Conservation (phyloP, 2,329 filamentous ascomycete species). For the Xylaria polymorpha region DNA sequence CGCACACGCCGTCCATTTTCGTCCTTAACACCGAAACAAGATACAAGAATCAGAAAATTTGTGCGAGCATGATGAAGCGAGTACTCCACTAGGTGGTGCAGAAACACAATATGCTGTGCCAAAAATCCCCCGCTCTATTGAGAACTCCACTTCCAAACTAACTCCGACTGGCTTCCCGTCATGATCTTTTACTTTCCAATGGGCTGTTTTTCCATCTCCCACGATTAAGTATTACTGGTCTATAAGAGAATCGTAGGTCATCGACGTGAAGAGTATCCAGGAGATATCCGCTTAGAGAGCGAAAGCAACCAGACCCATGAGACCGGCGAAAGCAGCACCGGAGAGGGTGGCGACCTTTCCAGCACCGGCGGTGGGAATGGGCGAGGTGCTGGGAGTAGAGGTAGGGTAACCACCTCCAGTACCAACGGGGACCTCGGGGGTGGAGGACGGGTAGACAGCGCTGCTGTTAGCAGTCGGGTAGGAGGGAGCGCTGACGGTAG, state of each 20-base stretch:
- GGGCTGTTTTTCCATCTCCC: slow-evolving; percentile 49
- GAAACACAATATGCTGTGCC: slow-evolving; percentile 47
- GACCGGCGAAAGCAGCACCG: slow-evolving; percentile 69
- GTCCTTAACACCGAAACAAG: slow-evolving; percentile 54
- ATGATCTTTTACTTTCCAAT: slow-evolving; percentile 51
- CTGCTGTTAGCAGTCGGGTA: slow-evolving; percentile 40
- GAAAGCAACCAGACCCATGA: slow-evolving; percentile 69
- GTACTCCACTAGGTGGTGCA: slow-evolving; percentile 55
- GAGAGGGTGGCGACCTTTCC: slow-evolving; percentile 67
- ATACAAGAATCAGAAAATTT: slow-evolving; percentile 57
- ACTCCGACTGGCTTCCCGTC: slow-evolving; percentile 54
- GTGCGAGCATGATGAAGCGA: slow-evolving; percentile 47
- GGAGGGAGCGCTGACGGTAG: slow-evolving; percentile 34
- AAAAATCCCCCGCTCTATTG: slow-evolving; percentile 48
- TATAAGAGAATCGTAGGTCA: slow-evolving; percentile 27
- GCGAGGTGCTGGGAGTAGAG: slow-evolving; percentile 46
- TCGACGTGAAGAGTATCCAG: slow-evolving; percentile 30
- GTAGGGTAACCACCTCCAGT: slow-evolving; percentile 35
- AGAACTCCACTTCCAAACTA: slow-evolving; percentile 43
- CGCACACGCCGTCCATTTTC: slow-evolving; percentile 50
- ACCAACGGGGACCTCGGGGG: slow-evolving; percentile 22
- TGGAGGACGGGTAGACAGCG: slow-evolving; percentile 23
- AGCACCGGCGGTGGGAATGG: slow-evolving; percentile 65
- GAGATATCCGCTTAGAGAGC: slow-evolving; percentile 63
- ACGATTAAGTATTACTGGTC: slow-evolving; percentile 40